These are phyloP conservation scores for Pythium guiyangense DNA, from an alignment of 352 stramenopile species.

Conservation along the genomic window DNA sequence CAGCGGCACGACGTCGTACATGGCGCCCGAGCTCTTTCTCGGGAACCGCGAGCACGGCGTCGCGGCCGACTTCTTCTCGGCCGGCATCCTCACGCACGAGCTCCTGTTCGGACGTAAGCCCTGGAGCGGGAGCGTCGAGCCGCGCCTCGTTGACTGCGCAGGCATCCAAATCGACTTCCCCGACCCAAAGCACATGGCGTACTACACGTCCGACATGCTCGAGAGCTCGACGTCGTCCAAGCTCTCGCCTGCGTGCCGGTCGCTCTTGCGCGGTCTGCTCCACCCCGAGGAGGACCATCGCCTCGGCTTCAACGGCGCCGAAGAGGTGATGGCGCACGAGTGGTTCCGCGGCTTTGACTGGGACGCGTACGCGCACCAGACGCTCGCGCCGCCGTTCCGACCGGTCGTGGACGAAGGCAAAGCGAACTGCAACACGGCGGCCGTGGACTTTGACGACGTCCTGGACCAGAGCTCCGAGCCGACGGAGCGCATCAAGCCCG, in stretches of 20 bases:
- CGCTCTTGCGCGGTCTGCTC: conserved; percentile 44
- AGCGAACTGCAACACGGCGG: conserved; percentile 58
- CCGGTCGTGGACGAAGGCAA: conserved; percentile 55
- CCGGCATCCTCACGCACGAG: conserved; percentile 55
- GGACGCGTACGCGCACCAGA: conserved; percentile 32
- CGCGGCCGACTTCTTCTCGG: conserved; percentile 56
- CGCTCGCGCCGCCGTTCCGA: conserved; percentile 32
- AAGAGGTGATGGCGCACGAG: conserved; percentile 46
- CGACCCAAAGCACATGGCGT: conserved; percentile 23
- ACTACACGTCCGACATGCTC: conserved; percentile 53
- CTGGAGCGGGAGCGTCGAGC: conserved; percentile 29
- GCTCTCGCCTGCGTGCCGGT: conserved; percentile 25
- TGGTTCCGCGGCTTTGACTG: conserved; percentile 60
- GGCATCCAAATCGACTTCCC: conserved; percentile 23
- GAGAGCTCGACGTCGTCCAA: conserved; percentile 17
- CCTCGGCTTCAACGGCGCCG: conserved; percentile 29
- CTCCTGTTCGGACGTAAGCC: conserved; percentile 41
- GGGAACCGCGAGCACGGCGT: conserved; percentile 48
- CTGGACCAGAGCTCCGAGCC: conserved; percentile 33
- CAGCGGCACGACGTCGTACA: conserved; percentile 64
- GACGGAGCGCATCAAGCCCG: conserved; percentile 21
- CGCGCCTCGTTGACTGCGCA: conserved; percentile 27
- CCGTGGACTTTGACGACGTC: conserved; percentile 62
- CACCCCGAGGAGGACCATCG: conserved; percentile 41
- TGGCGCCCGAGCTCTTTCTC: conserved; percentile 68